phyloP scores from a whole-genome alignment of 192 early-diverging fungal species.

The Podila clonocystis region DNA sequence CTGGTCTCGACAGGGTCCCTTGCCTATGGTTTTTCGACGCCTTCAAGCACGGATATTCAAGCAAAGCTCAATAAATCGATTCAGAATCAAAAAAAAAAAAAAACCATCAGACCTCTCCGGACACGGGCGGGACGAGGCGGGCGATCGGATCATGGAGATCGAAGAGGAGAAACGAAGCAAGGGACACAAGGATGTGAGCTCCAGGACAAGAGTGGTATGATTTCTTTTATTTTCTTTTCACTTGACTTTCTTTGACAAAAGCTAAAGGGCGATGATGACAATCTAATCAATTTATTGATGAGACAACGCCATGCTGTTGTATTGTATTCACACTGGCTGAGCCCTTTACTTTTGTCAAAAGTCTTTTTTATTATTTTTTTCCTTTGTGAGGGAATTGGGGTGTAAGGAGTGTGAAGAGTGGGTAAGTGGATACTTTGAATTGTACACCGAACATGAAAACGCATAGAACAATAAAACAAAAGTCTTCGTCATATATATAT shows the following conservation, averaged over 20 bases:
- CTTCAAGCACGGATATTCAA: slow-evolving; percentile 4
- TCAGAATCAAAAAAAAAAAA: slow-evolving; percentile 1
- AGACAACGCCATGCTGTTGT: slow-evolving; percentile 7
- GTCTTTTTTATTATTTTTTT: neutral
- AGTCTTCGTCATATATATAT: too few species aligned
- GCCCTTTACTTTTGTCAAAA: neutral
- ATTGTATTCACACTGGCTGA: slow-evolving; percentile 7
- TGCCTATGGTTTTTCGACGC: neutral
- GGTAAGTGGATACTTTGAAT: too few species aligned
- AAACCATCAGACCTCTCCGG: neutral
- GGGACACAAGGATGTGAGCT: neutral
- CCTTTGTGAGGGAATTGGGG: neutral
- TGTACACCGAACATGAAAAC: too few species aligned
- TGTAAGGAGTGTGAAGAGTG: too few species aligned
- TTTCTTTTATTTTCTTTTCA: neutral
- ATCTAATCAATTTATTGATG: slow-evolving; percentile 5
- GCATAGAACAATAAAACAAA: too few species aligned
- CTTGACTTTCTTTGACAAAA: neutral
- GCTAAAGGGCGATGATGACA: neutral
- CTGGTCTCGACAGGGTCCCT: neutral
- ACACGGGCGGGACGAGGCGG: neutral
- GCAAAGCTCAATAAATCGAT: slow-evolving; percentile 7
- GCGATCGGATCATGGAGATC: neutral
- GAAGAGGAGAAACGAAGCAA: neutral
- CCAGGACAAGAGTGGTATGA: neutral